Evolutionary conservation across 768 basidiomycete species (phyloP), one percentile per base, ranked within the genome.

Genomic region (Tricholoma bakamatsutake): DNA sequence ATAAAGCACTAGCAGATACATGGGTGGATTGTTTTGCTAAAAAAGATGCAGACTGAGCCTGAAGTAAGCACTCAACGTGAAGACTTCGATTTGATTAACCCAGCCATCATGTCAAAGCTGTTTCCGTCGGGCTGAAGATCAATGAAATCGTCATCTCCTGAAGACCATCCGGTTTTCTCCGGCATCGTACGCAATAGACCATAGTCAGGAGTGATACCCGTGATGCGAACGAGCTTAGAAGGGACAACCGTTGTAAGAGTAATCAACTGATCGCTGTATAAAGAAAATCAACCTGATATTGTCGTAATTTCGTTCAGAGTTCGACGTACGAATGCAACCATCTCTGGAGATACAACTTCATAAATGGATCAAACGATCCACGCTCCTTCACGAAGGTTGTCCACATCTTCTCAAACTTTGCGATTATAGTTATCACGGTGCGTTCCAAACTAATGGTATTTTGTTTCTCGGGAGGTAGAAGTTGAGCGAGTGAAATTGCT

Each of bases 111-210:
- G 70, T 98, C 96, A 61, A 98, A 98, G 64, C 92, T 92, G 67
- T 99, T 99, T 50, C 94, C 93, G 64, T 98, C 94, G 1, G 97
- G 97, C 67, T 97, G 97, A 17, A 99, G 71, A 69, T 99, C 94
- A 52, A 98, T 86, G 65, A 80, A 95, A 24, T 73, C 76, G 57
- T 68, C 55, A 54, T 72, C 63, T 39, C 66, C 61, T 56, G 60
- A 42, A 27, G 57, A 49, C 67, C 65, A 69, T 18, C 71, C 66
- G 57, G 65, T 67, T 28, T 74, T 71, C 62, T 87, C 84, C 2
- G 84, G 84, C 34, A 90, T 68, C 7, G 95, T 97, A 50, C 92
- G 81, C 55, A 99, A 72, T 31, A 98, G 73, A 0, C 97, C 96
- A 64, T 95, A 78, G 58, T 98, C 92, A 2, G 81, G 75, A 0